Conservation (phyloP, 2,329 filamentous ascomycete species). For the Coniochaeta sp. region DNA sequence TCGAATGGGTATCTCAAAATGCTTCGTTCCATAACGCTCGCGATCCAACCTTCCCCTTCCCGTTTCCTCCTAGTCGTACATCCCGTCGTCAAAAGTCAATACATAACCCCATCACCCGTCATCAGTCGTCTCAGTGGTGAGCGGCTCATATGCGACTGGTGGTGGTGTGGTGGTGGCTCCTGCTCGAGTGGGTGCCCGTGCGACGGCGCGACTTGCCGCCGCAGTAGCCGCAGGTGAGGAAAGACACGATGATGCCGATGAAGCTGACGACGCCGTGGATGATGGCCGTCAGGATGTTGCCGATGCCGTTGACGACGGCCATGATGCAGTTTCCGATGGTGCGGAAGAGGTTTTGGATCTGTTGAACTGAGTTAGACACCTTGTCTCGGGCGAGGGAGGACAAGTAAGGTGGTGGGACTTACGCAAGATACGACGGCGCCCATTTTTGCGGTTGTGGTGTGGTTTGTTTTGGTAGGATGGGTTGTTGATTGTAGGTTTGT, state of each 20-base stretch:
- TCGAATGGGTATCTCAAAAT: slow-evolving; percentile 5
- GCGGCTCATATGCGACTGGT: slow-evolving; percentile 21
- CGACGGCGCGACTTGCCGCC: slow-evolving; percentile 17
- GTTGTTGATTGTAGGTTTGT: background rate
- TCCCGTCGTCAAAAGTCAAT: too few relatives aligned
- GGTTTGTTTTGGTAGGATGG: slow-evolving; percentile 3
- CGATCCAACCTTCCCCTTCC: background rate
- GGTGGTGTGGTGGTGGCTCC: slow-evolving; percentile 8
- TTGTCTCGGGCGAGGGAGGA: slow-evolving; percentile 13
- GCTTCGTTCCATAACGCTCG: background rate
- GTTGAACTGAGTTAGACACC: slow-evolving; percentile 3
- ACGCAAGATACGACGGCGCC: slow-evolving; percentile 80
- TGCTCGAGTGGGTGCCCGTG: slow-evolving; percentile 8
- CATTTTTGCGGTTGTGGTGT: slow-evolving; percentile 46
- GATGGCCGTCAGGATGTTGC: slow-evolving; percentile 56
- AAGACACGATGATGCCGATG: slow-evolving; percentile 60
- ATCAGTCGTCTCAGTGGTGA: slow-evolving; percentile 18
- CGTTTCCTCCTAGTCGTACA: background rate
- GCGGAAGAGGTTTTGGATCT: slow-evolving; percentile 54
- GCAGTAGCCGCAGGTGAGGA: slow-evolving; percentile 50
- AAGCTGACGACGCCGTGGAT: slow-evolving; percentile 60
- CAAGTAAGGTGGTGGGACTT: slow-evolving; percentile 32
- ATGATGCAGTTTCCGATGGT: slow-evolving; percentile 62
- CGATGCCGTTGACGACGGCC: slow-evolving; percentile 62
- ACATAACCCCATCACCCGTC: background rate